phyloP scores from a whole-genome alignment of 2,329 filamentous ascomycete species.

The Colletotrichum graminicola region DNA sequence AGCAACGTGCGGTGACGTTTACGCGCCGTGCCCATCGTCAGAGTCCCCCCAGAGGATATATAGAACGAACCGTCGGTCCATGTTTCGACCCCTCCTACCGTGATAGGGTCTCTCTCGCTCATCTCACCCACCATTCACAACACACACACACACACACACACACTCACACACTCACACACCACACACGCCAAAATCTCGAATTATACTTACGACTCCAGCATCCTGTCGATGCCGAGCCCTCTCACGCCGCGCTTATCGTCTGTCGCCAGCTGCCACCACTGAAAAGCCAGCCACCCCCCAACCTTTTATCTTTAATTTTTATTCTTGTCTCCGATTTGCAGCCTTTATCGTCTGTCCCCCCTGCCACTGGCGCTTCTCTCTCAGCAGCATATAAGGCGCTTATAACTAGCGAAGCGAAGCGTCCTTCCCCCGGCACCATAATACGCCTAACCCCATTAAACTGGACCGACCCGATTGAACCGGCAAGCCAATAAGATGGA shows the following conservation, averaged over 20 bases:
- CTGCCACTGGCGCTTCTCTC: not conserved
- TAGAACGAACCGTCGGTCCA: slow-evolving; percentile 36
- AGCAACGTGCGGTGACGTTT: slow-evolving; percentile 2
- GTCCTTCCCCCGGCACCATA: not conserved
- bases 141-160: not conserved
- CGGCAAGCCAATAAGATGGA: slow-evolving; percentile 51
- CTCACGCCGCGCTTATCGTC: slow-evolving; percentile 29
- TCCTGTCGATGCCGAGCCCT: not conserved
- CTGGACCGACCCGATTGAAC: not conserved
- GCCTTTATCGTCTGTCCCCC: not conserved
- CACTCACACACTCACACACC: not conserved
- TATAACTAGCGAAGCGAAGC: not conserved
- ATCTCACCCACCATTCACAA: not conserved
- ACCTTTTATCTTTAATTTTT: not conserved
- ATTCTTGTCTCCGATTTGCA: not conserved
- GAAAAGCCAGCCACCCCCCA: slow-evolving; percentile 17
- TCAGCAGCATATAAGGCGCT: not conserved
- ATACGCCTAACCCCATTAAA: not conserved
- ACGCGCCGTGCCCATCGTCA: not conserved
- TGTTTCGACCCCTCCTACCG: slow-evolving; percentile 20
- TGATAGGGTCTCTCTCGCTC: slow-evolving; percentile 16
- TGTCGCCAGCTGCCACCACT: slow-evolving; percentile 41
- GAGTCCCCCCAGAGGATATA: slow-evolving; percentile 13
- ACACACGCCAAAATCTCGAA: not conserved
- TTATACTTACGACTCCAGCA: slow-evolving; percentile 33